Percentiles rank a stretch among this genome's conserved stretches.
Evolutionary conservation across 177 flowering plant genomes (phyloP).

Genomic region (Vitis hybrid): DNA sequence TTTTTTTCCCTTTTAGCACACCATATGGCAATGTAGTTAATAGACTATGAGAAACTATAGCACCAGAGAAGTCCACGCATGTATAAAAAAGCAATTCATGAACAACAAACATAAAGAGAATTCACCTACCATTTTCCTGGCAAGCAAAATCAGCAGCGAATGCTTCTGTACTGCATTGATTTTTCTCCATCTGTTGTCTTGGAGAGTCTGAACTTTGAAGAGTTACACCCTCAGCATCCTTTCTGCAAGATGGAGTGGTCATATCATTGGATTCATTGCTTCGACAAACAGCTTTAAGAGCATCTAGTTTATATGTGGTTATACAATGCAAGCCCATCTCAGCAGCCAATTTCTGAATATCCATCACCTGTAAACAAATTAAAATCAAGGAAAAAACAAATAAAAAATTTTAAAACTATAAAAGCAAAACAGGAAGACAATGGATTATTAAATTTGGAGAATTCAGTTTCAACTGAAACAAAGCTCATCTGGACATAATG

Average conservation of each 20-base stretch:
- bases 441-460: not conserved
- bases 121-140: slow-evolving; percentile 27
- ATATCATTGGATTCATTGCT: slow-evolving; percentile 28
- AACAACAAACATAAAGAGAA: not conserved
- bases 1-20: too few relatives aligned
- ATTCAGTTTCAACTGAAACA: not conserved
- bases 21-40: too few relatives aligned
- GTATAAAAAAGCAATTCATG: not conserved
- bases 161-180: slow-evolving; percentile 9
- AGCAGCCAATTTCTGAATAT: slow-evolving; percentile 78
- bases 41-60: too few relatives aligned
- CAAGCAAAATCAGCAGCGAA: slow-evolving; percentile 11
- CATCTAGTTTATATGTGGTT: slow-evolving; percentile 81
- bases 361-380: slow-evolving; percentile 54
- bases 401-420: not conserved
- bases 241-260: slow-evolving; percentile 6
- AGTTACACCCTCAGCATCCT: slow-evolving; percentile 10
- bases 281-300: slow-evolving; percentile 76
- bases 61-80: too few relatives aligned
- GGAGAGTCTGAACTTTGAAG: slow-evolving; percentile 5
- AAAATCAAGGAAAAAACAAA: not conserved
- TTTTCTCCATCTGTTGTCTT: slow-evolving; percentile 7
- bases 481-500: not conserved
- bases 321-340: slow-evolving; percentile 87
- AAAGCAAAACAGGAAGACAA: not conserved